phyloP scores from a whole-genome alignment of 2,329 filamentous ascomycete genomes.

The Calonectria naviculata region DNA sequence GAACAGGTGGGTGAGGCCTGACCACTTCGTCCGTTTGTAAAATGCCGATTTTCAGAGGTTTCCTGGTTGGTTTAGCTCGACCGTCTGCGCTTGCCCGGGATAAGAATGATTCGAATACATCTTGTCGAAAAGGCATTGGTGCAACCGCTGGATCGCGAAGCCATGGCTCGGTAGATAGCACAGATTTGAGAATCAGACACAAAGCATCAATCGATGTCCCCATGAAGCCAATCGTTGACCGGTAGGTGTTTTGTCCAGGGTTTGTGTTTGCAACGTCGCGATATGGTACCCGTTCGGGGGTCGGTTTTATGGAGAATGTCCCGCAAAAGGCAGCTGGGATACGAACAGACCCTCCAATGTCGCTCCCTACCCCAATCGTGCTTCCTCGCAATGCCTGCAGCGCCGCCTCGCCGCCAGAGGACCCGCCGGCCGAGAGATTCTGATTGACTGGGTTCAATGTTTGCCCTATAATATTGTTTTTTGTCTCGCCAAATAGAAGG shows the following conservation, averaged over 20 bases:
- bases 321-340: conserved; percentile 45
- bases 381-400: conserved; percentile 47
- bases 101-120: conserved; percentile 53
- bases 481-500: conserved; percentile 40
- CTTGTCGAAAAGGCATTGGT: conserved; percentile 73
- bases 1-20: conserved; percentile 66
- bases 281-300: conserved; percentile 29
- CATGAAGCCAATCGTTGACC: conserved; percentile 73
- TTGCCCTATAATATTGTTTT: conserved; percentile 48
- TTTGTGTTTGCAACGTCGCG: conserved; percentile 38
- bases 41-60: conserved; percentile 64
- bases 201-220: conserved; percentile 65
- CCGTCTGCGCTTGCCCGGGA: conserved; percentile 34
- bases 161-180: conserved; percentile 73
- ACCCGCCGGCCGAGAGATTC: conserved; percentile 47
- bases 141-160: conserved; percentile 72
- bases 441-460: conserved; percentile 48
- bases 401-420: conserved; percentile 50
- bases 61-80: not conserved
- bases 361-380: conserved; percentile 48
- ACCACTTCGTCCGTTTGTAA: conserved; percentile 62
- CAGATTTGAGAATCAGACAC: conserved; percentile 63
- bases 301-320: conserved; percentile 33
- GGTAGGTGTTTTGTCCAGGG: conserved; percentile 69
- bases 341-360: conserved; percentile 47